These are phyloP conservation scores for Harrya chromipes DNA, from an alignment of 768 basidiomycete genomes.

Conservation along the genomic window DNA sequence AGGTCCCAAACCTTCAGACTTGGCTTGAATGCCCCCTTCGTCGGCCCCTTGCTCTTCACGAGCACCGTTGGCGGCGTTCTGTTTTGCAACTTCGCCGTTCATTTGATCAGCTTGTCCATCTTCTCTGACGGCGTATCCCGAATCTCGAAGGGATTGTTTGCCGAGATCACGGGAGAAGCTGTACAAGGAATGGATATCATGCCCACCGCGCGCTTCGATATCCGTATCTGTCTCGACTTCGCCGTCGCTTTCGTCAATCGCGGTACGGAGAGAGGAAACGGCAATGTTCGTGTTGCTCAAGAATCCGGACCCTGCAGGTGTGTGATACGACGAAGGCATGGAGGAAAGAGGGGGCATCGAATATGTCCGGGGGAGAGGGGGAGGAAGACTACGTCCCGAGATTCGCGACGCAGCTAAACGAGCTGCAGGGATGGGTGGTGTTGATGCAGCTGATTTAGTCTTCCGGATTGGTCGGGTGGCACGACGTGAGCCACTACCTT, in stretches of 20 bases:
- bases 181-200: conserved; percentile 31
- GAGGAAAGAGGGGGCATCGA: conserved; percentile 33
- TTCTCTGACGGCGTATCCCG: conserved; percentile 27
- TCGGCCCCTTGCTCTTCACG: conserved; percentile 8
- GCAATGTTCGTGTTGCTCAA: conserved; percentile 36
- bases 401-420: conserved; percentile 34
- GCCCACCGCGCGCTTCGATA: conserved; percentile 24
- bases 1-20: conserved; percentile 12
- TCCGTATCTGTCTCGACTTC: conserved; percentile 34
- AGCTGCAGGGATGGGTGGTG: conserved; percentile 32
- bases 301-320: conserved; percentile 25
- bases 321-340: conserved; percentile 26
- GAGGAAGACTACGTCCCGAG: conserved; percentile 28
- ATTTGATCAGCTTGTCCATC: conserved; percentile 15
- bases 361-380: conserved; percentile 32
- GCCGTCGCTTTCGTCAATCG: conserved; percentile 35
- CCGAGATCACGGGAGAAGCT: conserved; percentile 33
- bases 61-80: conserved; percentile 10
- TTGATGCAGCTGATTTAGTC: conserved; percentile 35
- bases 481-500: conserved; percentile 22
- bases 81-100: conserved; percentile 21
- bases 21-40: conserved; percentile 11
- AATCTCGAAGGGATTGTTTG: conserved; percentile 23
- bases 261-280: conserved; percentile 34
- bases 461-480: conserved; percentile 32